These are phyloP conservation scores for Arabidopsis lyrata DNA, from an alignment of 441 rosid species.

Conservation along the genomic window DNA sequence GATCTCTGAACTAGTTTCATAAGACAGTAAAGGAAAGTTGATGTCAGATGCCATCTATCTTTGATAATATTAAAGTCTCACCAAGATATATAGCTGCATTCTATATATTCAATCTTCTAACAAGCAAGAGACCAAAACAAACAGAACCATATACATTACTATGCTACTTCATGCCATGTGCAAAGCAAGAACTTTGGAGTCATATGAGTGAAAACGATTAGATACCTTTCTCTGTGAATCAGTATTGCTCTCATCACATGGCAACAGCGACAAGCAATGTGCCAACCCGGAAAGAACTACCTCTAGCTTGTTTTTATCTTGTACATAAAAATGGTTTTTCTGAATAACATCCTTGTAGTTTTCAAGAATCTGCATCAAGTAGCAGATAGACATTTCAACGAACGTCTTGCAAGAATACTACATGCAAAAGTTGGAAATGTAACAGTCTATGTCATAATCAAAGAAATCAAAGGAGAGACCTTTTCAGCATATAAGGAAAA, in stretches of 20 bases:
- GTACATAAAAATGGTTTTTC: conserved; percentile 67
- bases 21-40: conserved; percentile 3
- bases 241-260: conserved; percentile 50
- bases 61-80: conserved; percentile 3
- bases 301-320: conserved; percentile 80
- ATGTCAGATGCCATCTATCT: conserved; percentile 5
- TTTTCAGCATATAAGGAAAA: conserved; percentile 78
- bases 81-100: not conserved
- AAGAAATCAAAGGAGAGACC: conserved; percentile 52
- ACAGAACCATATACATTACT: conserved; percentile 10
- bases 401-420: not conserved
- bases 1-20: not conserved
- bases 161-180: conserved; percentile 15
- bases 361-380: conserved; percentile 70
- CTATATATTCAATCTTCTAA: conserved; percentile 7
- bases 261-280: conserved; percentile 77
- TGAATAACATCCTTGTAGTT: conserved; percentile 75
- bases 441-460: not conserved
- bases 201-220: not conserved
- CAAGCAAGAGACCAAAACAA: conserved; percentile 6
- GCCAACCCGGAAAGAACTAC: conserved; percentile 73
- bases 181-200: conserved; percentile 26
- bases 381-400: not conserved
- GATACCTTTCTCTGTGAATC: conserved; percentile 56
- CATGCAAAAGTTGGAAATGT: not conserved